Evolutionary conservation across 345 rosid species (phyloP).

Genomic region (Brassica rapa): DNA sequence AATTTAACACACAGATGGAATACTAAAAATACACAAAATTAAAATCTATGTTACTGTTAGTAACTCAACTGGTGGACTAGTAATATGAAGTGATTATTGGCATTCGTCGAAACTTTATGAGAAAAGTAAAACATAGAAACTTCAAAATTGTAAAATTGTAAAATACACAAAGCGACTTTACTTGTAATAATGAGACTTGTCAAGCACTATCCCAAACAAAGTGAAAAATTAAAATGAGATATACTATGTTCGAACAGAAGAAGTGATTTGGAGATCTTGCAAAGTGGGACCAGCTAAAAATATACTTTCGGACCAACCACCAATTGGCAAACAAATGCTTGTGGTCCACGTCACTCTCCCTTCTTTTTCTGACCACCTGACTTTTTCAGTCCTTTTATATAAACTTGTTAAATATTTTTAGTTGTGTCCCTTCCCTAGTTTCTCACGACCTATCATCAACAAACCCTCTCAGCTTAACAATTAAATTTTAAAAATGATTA

Average conservation of each 20-base stretch:
- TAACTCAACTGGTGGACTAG: not conserved
- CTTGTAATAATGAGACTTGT: not conserved
- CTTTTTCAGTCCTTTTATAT: not conserved
- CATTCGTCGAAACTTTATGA: too few species aligned
- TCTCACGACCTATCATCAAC: not conserved
- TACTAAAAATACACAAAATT: too few species aligned
- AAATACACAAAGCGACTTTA: too few species aligned
- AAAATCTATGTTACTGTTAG: not conserved
- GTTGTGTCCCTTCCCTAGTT: not conserved
- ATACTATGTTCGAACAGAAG: conserved; percentile 12
- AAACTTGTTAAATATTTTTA: not conserved
- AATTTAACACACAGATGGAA: too few species aligned
- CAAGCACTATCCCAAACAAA: not conserved
- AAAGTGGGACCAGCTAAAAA: conserved; percentile 10
- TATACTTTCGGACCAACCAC: conserved; percentile 35
- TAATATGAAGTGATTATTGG: too few species aligned
- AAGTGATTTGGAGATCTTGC: conserved; percentile 32
- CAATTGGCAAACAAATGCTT: conserved; percentile 40
- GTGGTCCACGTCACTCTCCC: conserved; percentile 42
- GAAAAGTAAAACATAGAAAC: not conserved
- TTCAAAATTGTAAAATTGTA: not conserved
- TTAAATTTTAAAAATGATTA: not conserved
- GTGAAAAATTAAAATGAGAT: conserved; percentile 1
- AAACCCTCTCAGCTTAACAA: not conserved
- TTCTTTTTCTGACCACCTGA: conserved; percentile 27